Base-by-base conservation (phyloP, 2,329 filamentous ascomycete genomes). In the Epichloe sp. region DNA sequence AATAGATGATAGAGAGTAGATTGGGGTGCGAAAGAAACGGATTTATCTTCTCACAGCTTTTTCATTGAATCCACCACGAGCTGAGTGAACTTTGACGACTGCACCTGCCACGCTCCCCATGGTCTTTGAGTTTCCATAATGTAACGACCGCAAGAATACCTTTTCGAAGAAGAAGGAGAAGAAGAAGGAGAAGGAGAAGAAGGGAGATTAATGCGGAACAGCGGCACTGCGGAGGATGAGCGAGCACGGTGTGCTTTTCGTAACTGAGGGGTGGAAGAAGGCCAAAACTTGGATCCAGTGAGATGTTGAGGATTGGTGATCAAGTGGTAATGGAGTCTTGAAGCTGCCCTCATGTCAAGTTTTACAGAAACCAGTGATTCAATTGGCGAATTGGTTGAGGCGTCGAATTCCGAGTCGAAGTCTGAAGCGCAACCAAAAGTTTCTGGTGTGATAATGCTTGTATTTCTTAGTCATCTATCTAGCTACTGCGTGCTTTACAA, bases 41-140 rank as follows among this genome's bases (percentile, higher is more conserved):
- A 10, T 31, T 11, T 10, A 4, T 31, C 10, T 31, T 72, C 83
- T 65, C 70, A 91, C 84, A 95, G 73, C 65, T 79, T 83, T 62
- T 78, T 80, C 85, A 95, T 90, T 10, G 87, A 83, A 59, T 75
- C 73, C 52, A 94, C 84, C 47, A 94, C 88, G n/a, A 68, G 62
- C 62, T 72, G 66, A 14, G 73, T 77, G 54, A 79, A 78, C 52
- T 54, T 54, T 48, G 65, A 60, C 5, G 65, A 55, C 60, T 65
- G 59, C 43, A 65, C 64, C 60, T 70, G 67, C 67, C 67, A 70
- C 14, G 67, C 67, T 34, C 67, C 67, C 65, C 65, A 68, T 6
- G 67, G 58, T 47, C 65, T 62, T 31, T 55, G 55, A 40, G 56
- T 55, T 23, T 58, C 51, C 60, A 66, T 66, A 37, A n/a, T 60